Base-by-base conservation (phyloP, 345 rosid species). In the Angophora floribunda region DNA sequence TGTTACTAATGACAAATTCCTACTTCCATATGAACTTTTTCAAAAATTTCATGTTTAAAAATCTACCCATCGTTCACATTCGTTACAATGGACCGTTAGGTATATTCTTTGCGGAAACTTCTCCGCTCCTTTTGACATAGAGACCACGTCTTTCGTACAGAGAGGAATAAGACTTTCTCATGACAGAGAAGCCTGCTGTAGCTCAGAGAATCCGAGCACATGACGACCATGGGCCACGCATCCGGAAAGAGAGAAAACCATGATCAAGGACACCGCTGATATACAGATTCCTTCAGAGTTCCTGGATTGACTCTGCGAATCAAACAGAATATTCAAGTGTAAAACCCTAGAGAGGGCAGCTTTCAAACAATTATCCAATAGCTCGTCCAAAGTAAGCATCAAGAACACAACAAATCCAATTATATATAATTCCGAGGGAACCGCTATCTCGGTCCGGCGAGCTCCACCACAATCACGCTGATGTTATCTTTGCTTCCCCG, bases 381-480 rank as follows among this genome's bases (percentile, higher is more conserved):
- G 82, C 47, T 36, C 22, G 28, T 75, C 87, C 44, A 85, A 32
- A 85, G 45, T 30, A n/a, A 21, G 87, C 45, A 30, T 44, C 28
- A 36, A 36, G 47, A 70, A 70, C 47, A 36, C 47, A 70, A 36
- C 47, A 70, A 16, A 70, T 41, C 82, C 26, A 75, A 4, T 75
- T 75, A 11, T 28, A 5, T 26, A 41, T 41, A 22, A 75, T 36
- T 41, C 44, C 44, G 41, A 10, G 22, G 47, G 44, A 28, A 44
- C 49, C 10, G 41, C 85, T 85, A 85, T 86, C 52, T 45, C 47
- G 7, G 86, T 28, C 28, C 53, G 26, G 86, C 87, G 3, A 97
- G 96, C 86, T 93, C 96, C 86, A 95, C 94, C 51, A 91, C 92
- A 0, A 93, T 78, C 5, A 92, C 93, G 51, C 92, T 93, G 11